These are phyloP conservation scores for Plantago major DNA, from an alignment of 257 asterid species.

Conservation along the genomic window DNA sequence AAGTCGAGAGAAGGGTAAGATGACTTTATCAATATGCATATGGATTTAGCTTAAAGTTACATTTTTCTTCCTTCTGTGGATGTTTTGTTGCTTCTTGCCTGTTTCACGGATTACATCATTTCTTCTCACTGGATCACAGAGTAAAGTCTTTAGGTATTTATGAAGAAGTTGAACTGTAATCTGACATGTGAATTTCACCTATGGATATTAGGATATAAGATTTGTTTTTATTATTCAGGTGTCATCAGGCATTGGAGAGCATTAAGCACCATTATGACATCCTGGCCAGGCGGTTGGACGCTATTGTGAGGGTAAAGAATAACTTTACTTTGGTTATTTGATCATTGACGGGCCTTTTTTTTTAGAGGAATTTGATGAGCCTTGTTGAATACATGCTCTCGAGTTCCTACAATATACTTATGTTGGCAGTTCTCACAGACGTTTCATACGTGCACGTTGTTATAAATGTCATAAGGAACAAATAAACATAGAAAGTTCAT, in stretches of 20 bases:
- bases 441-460: too few relatives aligned
- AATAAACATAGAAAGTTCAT: too few relatives aligned
- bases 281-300: slow-evolving; percentile 14
- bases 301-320: slow-evolving; percentile 25
- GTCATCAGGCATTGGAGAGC: slow-evolving; percentile 19
- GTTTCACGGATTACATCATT: not conserved
- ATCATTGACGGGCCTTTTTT: too few relatives aligned
- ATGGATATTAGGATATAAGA: not conserved
- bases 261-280: slow-evolving; percentile 12
- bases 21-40: not conserved
- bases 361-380: too few relatives aligned
- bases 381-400: too few relatives aligned
- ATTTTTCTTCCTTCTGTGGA: not conserved
- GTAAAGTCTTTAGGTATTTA: not conserved
- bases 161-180: not conserved
- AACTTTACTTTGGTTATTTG: too few relatives aligned
- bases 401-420: too few relatives aligned
- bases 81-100: not conserved
- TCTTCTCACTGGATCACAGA: not conserved
- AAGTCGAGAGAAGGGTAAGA: slow-evolving; percentile 25
- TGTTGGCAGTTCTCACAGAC: too few relatives aligned
- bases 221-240: slow-evolving; percentile 18
- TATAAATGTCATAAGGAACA: too few relatives aligned
- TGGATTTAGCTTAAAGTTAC: not conserved
- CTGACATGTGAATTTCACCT: not conserved